Base-by-base conservation (phyloP, 176 grass and related monocot genomes). In the Miscanthus lutarioriparius region DNA sequence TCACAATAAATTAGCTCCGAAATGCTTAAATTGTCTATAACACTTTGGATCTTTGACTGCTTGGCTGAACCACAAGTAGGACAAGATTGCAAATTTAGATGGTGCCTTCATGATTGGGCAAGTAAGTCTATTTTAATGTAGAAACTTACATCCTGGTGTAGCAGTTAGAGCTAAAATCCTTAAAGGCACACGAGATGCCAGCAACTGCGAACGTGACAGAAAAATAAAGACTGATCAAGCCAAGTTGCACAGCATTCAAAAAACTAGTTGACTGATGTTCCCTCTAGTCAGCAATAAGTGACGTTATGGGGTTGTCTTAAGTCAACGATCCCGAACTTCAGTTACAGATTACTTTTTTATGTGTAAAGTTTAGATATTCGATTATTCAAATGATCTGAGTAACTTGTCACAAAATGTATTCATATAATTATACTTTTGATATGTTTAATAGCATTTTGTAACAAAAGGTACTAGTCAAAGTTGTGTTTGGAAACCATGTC, bases 131-230 rank as follows among this genome's bases (percentile, higher is more conserved):
- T 53, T 62, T 86, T 81, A 74, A 74, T 76, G 53, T 26, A 36
- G 69, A 79, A 30, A 86, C 91, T 98, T 91, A 98, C 96, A 98
- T 86, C 96, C 96, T 82, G 96, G 93, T 85, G 96, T 95, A 56
- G 93, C 96, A 68, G 96, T 98, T 90, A 98, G 85, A 76, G 91
- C 96, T 80, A 98, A 87, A 87, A 98, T 95, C 79, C 96, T 95
- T 86, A 95, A 86, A 43, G 86, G 85, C 71, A 98, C 87, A 83
- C 39, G 86, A 85, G 89, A 78, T 51, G 80, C 83, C 58, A 95
- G 81, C 85, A 98, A 90, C 96, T 98, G 87, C 63, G 54, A 81
- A 26, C 22, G 44, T 76, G 84, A 61, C n/a, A 83, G 65, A 91
- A 80, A 80, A 41, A 48, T 71, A 81, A 88, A 61, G 11, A 72